Percentiles rank a stretch among this genome's conserved stretches.
These are phyloP conservation scores for Mortierella alpina DNA, from an alignment of 192 early-diverging fungal species.

Conservation along the genomic window DNA sequence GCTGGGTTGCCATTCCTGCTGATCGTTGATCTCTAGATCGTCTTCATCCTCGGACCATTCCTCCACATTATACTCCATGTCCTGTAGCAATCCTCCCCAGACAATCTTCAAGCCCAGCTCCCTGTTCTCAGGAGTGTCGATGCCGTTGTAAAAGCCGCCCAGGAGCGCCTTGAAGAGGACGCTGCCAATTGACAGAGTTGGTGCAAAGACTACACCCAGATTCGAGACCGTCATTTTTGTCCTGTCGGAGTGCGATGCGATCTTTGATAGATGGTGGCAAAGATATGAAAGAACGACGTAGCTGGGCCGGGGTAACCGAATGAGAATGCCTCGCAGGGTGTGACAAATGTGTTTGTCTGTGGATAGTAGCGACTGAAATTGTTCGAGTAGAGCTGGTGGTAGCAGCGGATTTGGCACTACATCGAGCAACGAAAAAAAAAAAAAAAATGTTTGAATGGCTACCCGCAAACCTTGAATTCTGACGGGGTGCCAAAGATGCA, in stretches of 20 bases:
- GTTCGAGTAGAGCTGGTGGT: conserved; percentile 28
- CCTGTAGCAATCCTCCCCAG: conserved; percentile 32
- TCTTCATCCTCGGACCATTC: conserved; percentile 18
- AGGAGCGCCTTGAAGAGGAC: conserved; percentile 66
- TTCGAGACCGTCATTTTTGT: conserved; percentile 73
- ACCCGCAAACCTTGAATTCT: background rate
- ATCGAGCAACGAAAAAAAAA: background rate
- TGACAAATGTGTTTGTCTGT: conserved; percentile 51
- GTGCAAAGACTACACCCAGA: conserved; percentile 70
- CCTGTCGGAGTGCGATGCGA: conserved; percentile 56
- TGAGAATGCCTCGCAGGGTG: conserved; percentile 31
- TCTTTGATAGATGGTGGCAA: conserved; percentile 64
- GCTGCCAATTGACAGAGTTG: conserved; percentile 66
- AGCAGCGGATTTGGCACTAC: conserved; percentile 40
- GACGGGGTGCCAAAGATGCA: background rate
- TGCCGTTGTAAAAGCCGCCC: conserved; percentile 41
- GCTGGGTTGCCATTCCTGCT: background rate
- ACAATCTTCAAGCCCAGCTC: conserved; percentile 49
- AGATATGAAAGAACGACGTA: conserved; percentile 59
- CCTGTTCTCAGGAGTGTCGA: conserved; percentile 31
- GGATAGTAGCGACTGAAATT: conserved; percentile 29
- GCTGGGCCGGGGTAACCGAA: conserved; percentile 42
- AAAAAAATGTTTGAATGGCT: background rate
- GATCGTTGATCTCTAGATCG: background rate
- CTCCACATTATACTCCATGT: conserved; percentile 8